These are phyloP conservation scores for Calonectria pseudoturangicola DNA, from an alignment of 2,329 filamentous ascomycete genomes.

Conservation along the genomic window DNA sequence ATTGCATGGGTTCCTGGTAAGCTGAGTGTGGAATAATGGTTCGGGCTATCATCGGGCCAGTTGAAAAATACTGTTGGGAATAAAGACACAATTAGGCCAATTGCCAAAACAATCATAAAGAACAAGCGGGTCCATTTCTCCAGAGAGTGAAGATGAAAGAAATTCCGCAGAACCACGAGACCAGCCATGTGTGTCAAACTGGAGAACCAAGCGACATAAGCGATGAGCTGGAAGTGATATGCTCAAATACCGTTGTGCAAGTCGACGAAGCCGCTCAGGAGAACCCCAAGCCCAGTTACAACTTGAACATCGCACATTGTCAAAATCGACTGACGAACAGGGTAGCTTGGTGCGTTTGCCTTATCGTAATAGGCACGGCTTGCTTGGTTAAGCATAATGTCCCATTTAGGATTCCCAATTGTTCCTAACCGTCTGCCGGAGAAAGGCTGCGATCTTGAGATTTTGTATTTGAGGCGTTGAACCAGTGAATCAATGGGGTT, in stretches of 20 bases:
- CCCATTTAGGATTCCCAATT: background rate
- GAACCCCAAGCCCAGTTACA: constrained; percentile 25
- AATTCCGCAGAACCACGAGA: background rate
- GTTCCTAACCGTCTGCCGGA: too few species aligned
- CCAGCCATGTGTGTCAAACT: constrained; percentile 31
- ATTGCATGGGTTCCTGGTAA: too few species aligned
- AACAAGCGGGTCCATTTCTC: constrained; percentile 16
- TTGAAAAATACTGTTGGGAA: constrained; percentile 19
- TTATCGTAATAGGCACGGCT: too few species aligned
- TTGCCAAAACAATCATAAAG: constrained; percentile 6
- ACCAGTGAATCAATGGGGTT: constrained; percentile 29
- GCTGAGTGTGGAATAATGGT: too few species aligned
- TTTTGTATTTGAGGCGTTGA: background rate
- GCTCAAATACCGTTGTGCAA: background rate
- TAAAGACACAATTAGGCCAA: constrained; percentile 8
- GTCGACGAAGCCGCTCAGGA: constrained; percentile 17
- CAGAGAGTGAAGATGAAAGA: background rate
- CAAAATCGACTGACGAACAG: constrained; percentile 24
- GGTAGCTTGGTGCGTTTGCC: background rate
- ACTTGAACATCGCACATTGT: constrained; percentile 31
- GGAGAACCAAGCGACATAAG: constrained; percentile 33
- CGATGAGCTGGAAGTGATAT: constrained; percentile 25
- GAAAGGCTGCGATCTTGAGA: too few species aligned
- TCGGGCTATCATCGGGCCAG: too few species aligned
- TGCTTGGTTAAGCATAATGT: background rate